A percentile compares a stretch with the other conserved stretches of the same genome.
phyloP scores from a whole-genome alignment of 192 early-diverging fungal genomes.

The Backusella circina region DNA sequence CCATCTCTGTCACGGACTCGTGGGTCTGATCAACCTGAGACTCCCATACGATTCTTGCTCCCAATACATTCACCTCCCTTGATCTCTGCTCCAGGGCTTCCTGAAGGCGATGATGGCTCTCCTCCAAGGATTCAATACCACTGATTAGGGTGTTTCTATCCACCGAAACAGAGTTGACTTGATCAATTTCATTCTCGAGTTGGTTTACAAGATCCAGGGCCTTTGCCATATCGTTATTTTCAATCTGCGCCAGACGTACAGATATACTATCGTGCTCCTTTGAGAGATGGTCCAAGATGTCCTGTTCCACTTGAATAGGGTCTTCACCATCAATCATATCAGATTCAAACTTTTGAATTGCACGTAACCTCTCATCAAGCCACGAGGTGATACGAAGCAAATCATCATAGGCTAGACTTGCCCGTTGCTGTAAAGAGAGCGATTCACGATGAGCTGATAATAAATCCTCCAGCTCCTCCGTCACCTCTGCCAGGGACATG shows the following conservation, averaged over 20 bases:
- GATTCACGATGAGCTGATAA: conserved; percentile 23
- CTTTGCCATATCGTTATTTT: conserved; percentile 23
- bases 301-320: conserved; percentile 11
- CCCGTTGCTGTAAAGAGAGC: conserved; percentile 28
- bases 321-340: background rate
- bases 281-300: conserved; percentile 13
- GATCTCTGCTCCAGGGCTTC: conserved; percentile 4
- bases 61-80: background rate
- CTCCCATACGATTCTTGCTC: conserved; percentile 20
- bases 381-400: conserved; percentile 20
- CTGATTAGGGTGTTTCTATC: conserved; percentile 23
- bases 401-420: conserved; percentile 26
- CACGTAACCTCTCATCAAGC: conserved; percentile 24
- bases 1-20: conserved; percentile 2
- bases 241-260: conserved; percentile 13
- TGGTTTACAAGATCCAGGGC: conserved; percentile 12
- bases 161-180: conserved; percentile 20
- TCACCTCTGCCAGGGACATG: conserved; percentile 17
- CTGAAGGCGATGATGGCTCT: conserved; percentile 3
- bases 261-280: conserved; percentile 24
- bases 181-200: conserved; percentile 28
- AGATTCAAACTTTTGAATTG: conserved; percentile 8
- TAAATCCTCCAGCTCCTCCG: conserved; percentile 23
- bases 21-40: background rate
- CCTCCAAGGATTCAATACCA: conserved; percentile 21